phyloP scores from a whole-genome alignment of 1,139 yeast species.

The Yamadazyma epiphylla region DNA sequence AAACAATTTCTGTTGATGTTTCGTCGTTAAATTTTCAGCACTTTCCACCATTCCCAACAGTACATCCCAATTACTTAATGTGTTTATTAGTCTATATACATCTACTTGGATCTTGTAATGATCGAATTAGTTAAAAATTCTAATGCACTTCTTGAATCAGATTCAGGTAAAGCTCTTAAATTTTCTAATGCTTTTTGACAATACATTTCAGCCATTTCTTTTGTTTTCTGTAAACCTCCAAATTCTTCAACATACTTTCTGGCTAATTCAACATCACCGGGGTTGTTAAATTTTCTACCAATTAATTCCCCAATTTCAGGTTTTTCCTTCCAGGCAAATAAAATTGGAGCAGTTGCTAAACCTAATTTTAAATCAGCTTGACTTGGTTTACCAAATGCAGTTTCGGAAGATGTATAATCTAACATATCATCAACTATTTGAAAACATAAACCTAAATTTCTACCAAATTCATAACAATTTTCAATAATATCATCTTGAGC shows the following conservation, averaged over 20 bases:
- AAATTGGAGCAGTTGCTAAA: constrained; percentile 93
- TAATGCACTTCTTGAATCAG: constrained; percentile 85
- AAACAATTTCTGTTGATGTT: too few species aligned
- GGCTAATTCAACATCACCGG: constrained; percentile 83
- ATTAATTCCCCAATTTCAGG: constrained; percentile 84
- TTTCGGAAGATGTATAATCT: constrained; percentile 84
- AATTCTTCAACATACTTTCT: constrained; percentile 67
- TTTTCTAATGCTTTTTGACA: constrained; percentile 72
- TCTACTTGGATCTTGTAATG: constrained; percentile 70
- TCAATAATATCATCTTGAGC: constrained; percentile 72
- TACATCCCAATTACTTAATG: too few species aligned
- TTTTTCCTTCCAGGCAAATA: constrained; percentile 88
- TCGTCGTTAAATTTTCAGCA: too few species aligned
- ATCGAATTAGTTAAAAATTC: constrained; percentile 82
- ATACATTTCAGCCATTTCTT: constrained; percentile 71
- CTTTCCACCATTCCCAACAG: too few species aligned
- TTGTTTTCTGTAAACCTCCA: constrained; percentile 74
- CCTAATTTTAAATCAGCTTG: constrained; percentile 94
- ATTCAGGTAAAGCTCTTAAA: constrained; percentile 72
- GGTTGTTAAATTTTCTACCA: constrained; percentile 71
- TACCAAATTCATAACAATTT: constrained; percentile 84
- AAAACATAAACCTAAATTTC: constrained; percentile 91
- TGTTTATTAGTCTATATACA: constrained; percentile 7
- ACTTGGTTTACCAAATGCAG: constrained; percentile 87
- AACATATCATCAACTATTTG: constrained; percentile 95